Evolutionary conservation across 805 yeast species (phyloP).

Genomic region (Ogataea henricii): DNA sequence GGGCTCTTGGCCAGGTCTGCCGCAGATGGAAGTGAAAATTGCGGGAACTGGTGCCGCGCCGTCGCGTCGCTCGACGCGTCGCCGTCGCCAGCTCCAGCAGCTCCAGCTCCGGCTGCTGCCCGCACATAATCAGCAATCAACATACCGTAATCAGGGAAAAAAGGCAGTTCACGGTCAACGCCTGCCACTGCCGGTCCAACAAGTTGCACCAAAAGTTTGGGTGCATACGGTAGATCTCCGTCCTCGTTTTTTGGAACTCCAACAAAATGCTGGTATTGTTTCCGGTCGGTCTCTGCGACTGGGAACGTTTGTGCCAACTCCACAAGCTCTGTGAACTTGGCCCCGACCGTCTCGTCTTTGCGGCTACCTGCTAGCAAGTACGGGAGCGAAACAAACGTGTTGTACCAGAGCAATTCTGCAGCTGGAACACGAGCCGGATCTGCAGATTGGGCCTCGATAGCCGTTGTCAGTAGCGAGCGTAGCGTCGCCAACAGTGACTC

Average conservation of each 20-base stretch:
- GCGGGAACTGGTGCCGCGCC: not conserved
- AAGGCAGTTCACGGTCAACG: slow-evolving; percentile 42
- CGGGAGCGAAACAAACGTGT: slow-evolving; percentile 64
- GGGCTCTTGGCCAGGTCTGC: not conserved
- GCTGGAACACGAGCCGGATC: slow-evolving; percentile 49
- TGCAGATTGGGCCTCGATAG: slow-evolving; percentile 56
- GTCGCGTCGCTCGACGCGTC: slow-evolving; percentile 1
- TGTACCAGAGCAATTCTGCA: slow-evolving; percentile 69
- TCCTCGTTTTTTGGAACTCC: slow-evolving; percentile 31
- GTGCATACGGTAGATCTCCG: slow-evolving; percentile 48
- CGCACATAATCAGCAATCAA: slow-evolving; percentile 18
- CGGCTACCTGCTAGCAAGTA: slow-evolving; percentile 38
- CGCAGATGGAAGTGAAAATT: not conserved
- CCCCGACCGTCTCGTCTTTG: slow-evolving; percentile 31
- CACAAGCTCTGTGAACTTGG: slow-evolving; percentile 46
- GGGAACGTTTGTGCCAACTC: slow-evolving; percentile 39
- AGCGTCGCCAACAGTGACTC: slow-evolving; percentile 45
- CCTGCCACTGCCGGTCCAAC: slow-evolving; percentile 54
- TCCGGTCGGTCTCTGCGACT: slow-evolving; percentile 1
- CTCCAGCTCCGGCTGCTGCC: too few relatives aligned
- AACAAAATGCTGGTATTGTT: slow-evolving; percentile 38
- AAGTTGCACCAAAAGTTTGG: slow-evolving; percentile 49
- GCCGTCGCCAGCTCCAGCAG: slow-evolving; percentile 22
- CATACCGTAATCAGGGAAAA: slow-evolving; percentile 41
- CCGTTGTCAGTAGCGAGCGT: slow-evolving; percentile 52